These are phyloP conservation scores for Pachysolen tannophilus DNA, from an alignment of 805 yeast species.

Conservation along the genomic window DNA sequence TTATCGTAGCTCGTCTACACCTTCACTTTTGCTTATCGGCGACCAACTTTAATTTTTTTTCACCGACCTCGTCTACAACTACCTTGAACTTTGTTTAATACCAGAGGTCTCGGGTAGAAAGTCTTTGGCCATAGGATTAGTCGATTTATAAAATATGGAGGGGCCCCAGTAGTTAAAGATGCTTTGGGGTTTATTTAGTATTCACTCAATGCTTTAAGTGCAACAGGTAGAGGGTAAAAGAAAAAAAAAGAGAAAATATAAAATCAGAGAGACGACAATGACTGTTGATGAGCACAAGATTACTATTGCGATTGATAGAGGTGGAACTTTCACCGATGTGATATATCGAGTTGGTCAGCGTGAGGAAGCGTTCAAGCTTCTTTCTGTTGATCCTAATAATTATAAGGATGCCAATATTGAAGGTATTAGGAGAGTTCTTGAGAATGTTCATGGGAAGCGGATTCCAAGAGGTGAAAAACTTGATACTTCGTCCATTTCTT, in stretches of 20 bases:
- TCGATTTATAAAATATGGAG: too few species aligned
- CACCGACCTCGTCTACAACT: constrained; percentile 2
- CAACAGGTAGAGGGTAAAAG: not conserved
- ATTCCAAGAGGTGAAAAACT: constrained; percentile 20
- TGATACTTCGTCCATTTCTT: constrained; percentile 23
- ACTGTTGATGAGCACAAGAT: constrained; percentile 4
- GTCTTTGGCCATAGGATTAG: too few species aligned
- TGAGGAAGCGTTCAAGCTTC: constrained; percentile 30
- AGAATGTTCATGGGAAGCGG: constrained; percentile 18
- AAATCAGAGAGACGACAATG: too few species aligned
- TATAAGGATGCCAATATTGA: constrained; percentile 37
- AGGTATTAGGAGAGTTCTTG: constrained; percentile 32
- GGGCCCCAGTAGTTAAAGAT: too few species aligned
- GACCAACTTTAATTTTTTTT: too few species aligned
- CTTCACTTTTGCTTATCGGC: too few species aligned
- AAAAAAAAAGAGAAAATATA: not conserved
- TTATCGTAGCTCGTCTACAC: too few species aligned
- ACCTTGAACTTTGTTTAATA: too few species aligned
- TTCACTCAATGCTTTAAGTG: too few species aligned
- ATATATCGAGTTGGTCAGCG: constrained; percentile 31
- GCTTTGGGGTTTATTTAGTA: too few species aligned
- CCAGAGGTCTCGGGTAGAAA: too few species aligned
- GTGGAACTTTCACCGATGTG: constrained; percentile 28
- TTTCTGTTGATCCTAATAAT: constrained; percentile 33
- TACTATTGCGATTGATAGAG: constrained; percentile 7